Evolutionary conservation across 345 rosid species (phyloP).

Genomic region (Boechera stricta): DNA sequence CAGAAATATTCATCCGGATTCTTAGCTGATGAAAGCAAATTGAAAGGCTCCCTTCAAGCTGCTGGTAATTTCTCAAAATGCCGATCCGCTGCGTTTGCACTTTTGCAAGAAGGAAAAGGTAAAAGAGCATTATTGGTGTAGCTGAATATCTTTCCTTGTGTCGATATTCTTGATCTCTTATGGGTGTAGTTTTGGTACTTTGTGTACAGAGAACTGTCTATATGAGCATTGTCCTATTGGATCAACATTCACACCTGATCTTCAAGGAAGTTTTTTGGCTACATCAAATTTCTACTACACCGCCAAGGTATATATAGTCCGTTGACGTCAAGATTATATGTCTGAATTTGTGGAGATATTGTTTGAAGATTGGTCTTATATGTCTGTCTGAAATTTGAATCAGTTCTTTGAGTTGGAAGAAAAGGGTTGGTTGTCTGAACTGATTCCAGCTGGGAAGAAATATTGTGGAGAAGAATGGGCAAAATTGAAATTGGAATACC

Average conservation of each 20-base stretch:
- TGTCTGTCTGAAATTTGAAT: slow-evolving; percentile 27
- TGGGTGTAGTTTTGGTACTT: not conserved
- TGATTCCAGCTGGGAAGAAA: slow-evolving; percentile 60
- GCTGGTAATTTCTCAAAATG: slow-evolving; percentile 85
- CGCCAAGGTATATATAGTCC: not conserved
- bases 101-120: slow-evolving; percentile 84
- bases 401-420: slow-evolving; percentile 76
- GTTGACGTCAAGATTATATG: slow-evolving; percentile 8
- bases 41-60: slow-evolving; percentile 45
- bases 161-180: slow-evolving; percentile 16
- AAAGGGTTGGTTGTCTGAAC: slow-evolving; percentile 62
- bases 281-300: slow-evolving; percentile 34
- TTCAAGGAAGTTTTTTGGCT: slow-evolving; percentile 79
- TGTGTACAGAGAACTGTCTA: slow-evolving; percentile 66
- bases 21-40: slow-evolving; percentile 36
- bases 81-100: slow-evolving; percentile 66
- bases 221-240: slow-evolving; percentile 67
- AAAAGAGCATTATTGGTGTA: slow-evolving; percentile 12
- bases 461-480: slow-evolving; percentile 91
- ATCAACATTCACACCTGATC: slow-evolving; percentile 78
- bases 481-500: slow-evolving; percentile 58
- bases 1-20: slow-evolving; percentile 20
- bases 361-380: slow-evolving; percentile 5
- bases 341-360: not conserved
- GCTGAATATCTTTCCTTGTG: not conserved